Percentiles rank a stretch among this genome's conserved stretches.
Evolutionary conservation across 495 filamentous ascomycete genomes (phyloP).

Genomic region (Aspergillus indologenus): DNA sequence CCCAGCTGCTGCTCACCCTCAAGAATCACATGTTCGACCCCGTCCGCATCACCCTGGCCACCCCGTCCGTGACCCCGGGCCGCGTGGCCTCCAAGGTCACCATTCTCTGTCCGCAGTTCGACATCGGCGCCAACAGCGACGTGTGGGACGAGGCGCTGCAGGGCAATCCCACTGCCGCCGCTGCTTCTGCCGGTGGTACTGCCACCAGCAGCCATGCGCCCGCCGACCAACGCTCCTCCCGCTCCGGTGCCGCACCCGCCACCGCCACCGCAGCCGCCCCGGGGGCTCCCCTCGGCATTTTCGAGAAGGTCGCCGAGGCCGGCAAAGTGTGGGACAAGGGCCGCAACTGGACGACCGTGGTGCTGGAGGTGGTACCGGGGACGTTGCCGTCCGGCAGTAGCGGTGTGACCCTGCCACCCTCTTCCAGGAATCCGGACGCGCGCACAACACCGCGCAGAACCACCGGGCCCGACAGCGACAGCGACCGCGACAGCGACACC

Average conservation of each 20-base stretch:
- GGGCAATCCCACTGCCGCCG: slow-evolving; percentile 31
- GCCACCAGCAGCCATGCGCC: too few species aligned
- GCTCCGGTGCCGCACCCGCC: slow-evolving; percentile 15
- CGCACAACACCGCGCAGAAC: neutral
- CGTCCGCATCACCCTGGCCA: slow-evolving; percentile 81
- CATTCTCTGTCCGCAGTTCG: slow-evolving; percentile 90
- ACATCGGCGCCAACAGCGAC: slow-evolving; percentile 91
- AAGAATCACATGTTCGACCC: slow-evolving; percentile 92
- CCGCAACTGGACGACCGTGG: slow-evolving; percentile 90
- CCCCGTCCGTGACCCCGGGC: slow-evolving; percentile 77
- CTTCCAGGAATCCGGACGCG: too few species aligned
- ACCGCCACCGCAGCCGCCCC: slow-evolving; percentile 1
- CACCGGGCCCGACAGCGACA: slow-evolving; percentile 9
- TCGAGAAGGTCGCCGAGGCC: slow-evolving; percentile 68
- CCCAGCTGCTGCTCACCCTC: slow-evolving; percentile 82
- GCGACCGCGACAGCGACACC: neutral
- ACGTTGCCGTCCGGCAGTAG: slow-evolving; percentile 30
- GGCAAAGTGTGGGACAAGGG: slow-evolving; percentile 95
- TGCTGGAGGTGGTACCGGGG: slow-evolving; percentile 85
- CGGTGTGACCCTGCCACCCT: slow-evolving; percentile 12
- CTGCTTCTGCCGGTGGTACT: too few species aligned
- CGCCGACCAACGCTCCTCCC: slow-evolving; percentile 28
- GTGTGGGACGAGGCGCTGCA: slow-evolving; percentile 90
- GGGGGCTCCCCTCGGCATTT: slow-evolving; percentile 22
- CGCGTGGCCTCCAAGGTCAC: slow-evolving; percentile 76